phyloP scores from a whole-genome alignment of 2,329 filamentous ascomycete genomes.

The Alternaria gansuensis region DNA sequence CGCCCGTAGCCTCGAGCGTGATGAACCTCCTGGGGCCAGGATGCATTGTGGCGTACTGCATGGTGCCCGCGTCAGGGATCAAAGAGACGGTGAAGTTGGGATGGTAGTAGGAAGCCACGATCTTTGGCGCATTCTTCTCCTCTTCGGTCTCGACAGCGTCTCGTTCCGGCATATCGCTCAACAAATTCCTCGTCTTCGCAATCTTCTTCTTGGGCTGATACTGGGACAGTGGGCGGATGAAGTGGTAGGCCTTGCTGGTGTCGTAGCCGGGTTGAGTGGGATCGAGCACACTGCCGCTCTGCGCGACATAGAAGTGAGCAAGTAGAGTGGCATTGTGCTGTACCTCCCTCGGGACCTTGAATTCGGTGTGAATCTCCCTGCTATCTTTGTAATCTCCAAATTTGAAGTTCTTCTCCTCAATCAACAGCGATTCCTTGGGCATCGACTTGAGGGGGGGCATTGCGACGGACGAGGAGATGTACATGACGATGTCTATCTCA shows the following conservation, averaged over 20 bases:
- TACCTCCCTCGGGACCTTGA: conserved; percentile 78
- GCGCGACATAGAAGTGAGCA: conserved; percentile 90
- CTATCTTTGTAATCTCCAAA: conserved; percentile 82
- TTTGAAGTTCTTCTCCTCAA: conserved; percentile 81
- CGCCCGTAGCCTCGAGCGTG: conserved; percentile 78
- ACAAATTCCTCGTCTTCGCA: conserved; percentile 84
- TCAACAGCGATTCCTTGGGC: conserved; percentile 73
- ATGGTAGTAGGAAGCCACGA: conserved; percentile 88
- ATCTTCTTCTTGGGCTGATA: conserved; percentile 92
- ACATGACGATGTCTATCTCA: conserved; percentile 82
- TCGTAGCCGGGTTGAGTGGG: conserved; percentile 78
- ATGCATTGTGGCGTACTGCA: conserved; percentile 72
- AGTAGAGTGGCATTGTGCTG: conserved; percentile 94
- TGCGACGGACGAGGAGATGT: conserved; percentile 78
- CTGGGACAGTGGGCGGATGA: conserved; percentile 84
- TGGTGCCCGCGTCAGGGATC: conserved; percentile 78
- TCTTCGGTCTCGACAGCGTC: conserved; percentile 62
- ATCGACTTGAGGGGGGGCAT: conserved; percentile 73
- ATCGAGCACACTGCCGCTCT: conserved; percentile 78
- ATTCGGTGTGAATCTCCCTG: conserved; percentile 77
- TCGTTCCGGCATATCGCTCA: conserved; percentile 62
- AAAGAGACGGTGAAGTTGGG: conserved; percentile 92
- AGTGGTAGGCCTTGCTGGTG: conserved; percentile 78
- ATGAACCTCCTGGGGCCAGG: conserved; percentile 81
- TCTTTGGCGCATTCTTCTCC: conserved; percentile 67